Conservation (phyloP, 139 green algal genomes). For the Picochlorum sp. region DNA sequence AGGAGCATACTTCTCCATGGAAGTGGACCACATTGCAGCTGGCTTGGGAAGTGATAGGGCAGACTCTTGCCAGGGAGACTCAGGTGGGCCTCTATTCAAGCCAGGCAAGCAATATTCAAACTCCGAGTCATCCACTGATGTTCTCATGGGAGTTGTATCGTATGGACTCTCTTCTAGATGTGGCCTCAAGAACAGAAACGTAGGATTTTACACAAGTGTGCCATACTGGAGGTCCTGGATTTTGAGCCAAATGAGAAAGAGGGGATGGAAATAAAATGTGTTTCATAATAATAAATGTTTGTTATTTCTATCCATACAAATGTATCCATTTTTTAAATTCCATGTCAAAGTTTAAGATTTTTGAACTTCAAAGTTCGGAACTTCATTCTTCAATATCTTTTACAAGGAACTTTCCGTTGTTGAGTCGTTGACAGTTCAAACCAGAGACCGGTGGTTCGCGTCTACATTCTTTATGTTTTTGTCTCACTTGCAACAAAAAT, state of each 20-base stretch:
- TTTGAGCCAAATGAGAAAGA: not conserved
- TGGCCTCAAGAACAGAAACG: not conserved
- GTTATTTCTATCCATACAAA: too few species aligned
- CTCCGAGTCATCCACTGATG: not conserved
- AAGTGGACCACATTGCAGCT: not conserved
- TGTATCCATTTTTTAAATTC: too few species aligned
- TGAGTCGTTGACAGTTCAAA: too few species aligned
- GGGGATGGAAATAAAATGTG: not conserved
- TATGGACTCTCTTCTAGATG: constrained; percentile 2
- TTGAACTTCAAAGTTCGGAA: too few species aligned
- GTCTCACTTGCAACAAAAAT: too few species aligned
- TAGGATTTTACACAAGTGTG: constrained; percentile 2
- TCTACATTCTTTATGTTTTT: too few species aligned
- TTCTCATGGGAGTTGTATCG: not conserved
- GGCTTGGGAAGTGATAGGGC: not conserved
- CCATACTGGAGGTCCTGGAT: constrained; percentile 1
- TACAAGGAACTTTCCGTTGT: too few species aligned
- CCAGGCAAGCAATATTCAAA: not conserved
- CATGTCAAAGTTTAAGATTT: too few species aligned
- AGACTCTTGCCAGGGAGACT: not conserved
- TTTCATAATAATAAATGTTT: not conserved
- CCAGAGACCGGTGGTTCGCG: too few species aligned
- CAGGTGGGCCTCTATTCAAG: not conserved
- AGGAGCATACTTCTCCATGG: not conserved
- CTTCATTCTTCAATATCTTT: not conserved